These are phyloP conservation scores for Incumbomyces lentus DNA, from an alignment of 2,329 filamentous ascomycete genomes.

Conservation along the genomic window DNA sequence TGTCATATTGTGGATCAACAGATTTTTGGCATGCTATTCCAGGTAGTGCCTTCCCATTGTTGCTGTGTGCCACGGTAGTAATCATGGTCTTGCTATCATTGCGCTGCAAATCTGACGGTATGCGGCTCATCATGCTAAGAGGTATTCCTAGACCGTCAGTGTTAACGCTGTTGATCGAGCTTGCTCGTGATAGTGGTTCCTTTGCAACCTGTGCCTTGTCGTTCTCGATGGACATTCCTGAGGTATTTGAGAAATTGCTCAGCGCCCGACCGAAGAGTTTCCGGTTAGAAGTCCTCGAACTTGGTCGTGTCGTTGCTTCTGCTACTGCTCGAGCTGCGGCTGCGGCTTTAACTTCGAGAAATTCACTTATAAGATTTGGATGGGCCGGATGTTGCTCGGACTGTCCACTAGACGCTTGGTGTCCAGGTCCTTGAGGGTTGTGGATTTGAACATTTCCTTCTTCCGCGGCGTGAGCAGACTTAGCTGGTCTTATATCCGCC, in stretches of 20 bases:
- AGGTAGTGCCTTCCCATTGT: conserved; percentile 9
- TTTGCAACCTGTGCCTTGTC: not conserved
- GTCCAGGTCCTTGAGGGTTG: no score
- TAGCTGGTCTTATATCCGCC: conserved; percentile 2
- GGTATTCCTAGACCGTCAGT: conserved; percentile 23
- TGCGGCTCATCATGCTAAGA: conserved; percentile 23
- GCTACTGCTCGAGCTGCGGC: not conserved
- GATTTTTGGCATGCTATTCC: conserved; percentile 12
- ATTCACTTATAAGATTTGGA: not conserved
- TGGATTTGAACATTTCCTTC: no score
- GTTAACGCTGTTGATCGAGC: conserved; percentile 41
- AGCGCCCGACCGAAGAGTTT: conserved; percentile 32
- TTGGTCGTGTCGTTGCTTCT: not conserved
- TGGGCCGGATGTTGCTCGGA: not conserved
- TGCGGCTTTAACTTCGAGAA: conserved; percentile 9
- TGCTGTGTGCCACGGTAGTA: conserved; percentile 6
- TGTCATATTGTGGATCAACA: conserved; percentile 22
- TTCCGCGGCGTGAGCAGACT: no score
- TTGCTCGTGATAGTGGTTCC: conserved; percentile 31
- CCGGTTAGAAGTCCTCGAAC: conserved; percentile 19
- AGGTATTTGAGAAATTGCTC: conserved; percentile 32
- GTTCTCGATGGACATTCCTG: conserved; percentile 17
- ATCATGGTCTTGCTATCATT: conserved; percentile 2
- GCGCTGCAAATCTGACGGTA: conserved; percentile 7
- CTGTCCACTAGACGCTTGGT: not conserved